phyloP scores from a whole-genome alignment of 305 asterid genomes.

The Solanum hybrid region DNA sequence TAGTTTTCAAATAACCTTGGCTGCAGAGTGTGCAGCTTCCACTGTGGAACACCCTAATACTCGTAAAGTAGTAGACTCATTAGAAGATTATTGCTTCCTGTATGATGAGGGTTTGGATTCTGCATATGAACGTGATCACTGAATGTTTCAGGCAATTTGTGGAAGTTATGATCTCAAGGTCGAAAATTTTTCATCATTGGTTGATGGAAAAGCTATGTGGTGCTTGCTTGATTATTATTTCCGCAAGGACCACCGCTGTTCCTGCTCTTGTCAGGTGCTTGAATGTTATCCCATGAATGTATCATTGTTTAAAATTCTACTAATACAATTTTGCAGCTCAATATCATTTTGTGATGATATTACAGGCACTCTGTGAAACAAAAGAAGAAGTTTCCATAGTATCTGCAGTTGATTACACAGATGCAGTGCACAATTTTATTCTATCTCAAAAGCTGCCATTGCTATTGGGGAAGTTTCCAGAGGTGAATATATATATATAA shows the following conservation, averaged over 20 bases:
- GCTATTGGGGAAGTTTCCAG: constrained; percentile 89
- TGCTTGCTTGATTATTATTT: constrained; percentile 96
- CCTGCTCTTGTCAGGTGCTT: constrained; percentile 57
- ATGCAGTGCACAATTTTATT: constrained; percentile 95
- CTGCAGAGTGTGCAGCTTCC: background rate
- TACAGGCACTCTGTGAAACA: constrained; percentile 46
- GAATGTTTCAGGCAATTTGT: constrained; percentile 66
- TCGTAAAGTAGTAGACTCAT: background rate
- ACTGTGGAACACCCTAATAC: background rate
- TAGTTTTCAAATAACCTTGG: background rate
- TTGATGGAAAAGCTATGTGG: constrained; percentile 99
- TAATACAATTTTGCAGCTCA: background rate
- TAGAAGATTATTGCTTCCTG: background rate
- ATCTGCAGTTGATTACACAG: constrained; percentile 82
- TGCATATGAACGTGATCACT: background rate
- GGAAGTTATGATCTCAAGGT: constrained; percentile 63
- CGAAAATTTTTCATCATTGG: constrained; percentile 60
- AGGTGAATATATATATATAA: constrained; percentile 40
- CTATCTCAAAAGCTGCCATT: constrained; percentile 86
- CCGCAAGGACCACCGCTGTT: constrained; percentile 62
- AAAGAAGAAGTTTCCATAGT: constrained; percentile 64
- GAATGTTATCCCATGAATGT: background rate
- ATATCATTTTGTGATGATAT: constrained; percentile 13
- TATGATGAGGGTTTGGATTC: background rate
- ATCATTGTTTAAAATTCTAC: constrained; percentile 3